Evolutionary conservation across 2,329 filamentous ascomycete genomes (phyloP).

Genomic region (Paraphoma sp.): DNA sequence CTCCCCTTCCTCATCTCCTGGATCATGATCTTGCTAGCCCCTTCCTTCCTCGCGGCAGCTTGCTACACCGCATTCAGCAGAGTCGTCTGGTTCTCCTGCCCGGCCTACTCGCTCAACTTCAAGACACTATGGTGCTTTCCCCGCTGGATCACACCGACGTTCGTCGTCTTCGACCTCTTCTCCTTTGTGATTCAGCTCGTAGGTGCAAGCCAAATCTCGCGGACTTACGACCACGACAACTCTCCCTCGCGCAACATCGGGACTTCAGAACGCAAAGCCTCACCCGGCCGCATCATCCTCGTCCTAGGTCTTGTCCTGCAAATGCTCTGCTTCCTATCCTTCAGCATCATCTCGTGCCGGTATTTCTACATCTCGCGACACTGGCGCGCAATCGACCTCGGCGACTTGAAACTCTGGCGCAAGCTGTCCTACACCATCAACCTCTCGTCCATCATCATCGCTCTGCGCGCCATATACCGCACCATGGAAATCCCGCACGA

Average conservation of each 20-base stretch:
- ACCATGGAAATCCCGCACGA: constrained; percentile 61
- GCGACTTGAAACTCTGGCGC: constrained; percentile 46
- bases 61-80: constrained; percentile 59
- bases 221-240: constrained; percentile 35
- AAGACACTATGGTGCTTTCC: constrained; percentile 52
- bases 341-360: constrained; percentile 49
- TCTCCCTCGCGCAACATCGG: constrained; percentile 51
- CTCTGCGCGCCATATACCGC: constrained; percentile 62
- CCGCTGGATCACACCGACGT: constrained; percentile 55
- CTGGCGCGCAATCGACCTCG: constrained; percentile 41
- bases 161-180: constrained; percentile 57
- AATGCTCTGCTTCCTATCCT: constrained; percentile 58
- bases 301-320: constrained; percentile 59
- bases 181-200: constrained; percentile 56
- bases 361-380: constrained; percentile 41
- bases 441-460: constrained; percentile 36
- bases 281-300: constrained; percentile 45
- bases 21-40: constrained; percentile 56
- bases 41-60: constrained; percentile 57
- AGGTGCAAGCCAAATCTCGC: constrained; percentile 53
- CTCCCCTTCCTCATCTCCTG: constrained; percentile 51
- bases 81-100: constrained; percentile 51
- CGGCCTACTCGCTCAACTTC: constrained; percentile 49
- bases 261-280: constrained; percentile 33
- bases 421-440: constrained; percentile 44